These are phyloP conservation scores for Aspergillus steynii DNA, from an alignment of 495 filamentous ascomycete species.

Conservation along the genomic window DNA sequence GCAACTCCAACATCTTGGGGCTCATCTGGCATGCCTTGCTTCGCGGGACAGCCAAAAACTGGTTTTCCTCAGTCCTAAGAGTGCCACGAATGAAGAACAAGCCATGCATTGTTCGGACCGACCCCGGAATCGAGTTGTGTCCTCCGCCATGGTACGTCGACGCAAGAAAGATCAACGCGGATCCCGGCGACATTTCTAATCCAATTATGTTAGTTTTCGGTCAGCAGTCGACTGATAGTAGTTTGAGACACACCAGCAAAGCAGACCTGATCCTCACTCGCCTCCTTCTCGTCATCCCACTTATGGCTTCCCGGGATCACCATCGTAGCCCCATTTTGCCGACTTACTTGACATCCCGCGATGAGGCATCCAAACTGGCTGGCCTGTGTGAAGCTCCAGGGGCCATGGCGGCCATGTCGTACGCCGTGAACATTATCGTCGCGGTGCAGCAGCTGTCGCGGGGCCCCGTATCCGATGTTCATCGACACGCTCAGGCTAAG, in stretches of 20 bases:
- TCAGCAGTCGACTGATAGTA: not conserved
- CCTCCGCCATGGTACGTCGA: constrained; percentile 33
- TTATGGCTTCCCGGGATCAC: constrained; percentile 20
- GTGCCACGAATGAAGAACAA: constrained; percentile 33
- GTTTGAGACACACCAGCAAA: constrained; percentile 16
- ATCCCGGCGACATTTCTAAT: constrained; percentile 29
- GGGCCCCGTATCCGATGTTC: constrained; percentile 26
- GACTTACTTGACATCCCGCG: constrained; percentile 15
- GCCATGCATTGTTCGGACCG: constrained; percentile 26
- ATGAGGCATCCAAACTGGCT: constrained; percentile 21
- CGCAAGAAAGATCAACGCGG: constrained; percentile 33
- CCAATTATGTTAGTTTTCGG: not conserved
- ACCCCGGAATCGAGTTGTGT: constrained; percentile 27
- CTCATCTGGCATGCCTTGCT: constrained; percentile 32
- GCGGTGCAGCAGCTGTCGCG: constrained; percentile 30
- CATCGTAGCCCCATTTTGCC: constrained; percentile 20
- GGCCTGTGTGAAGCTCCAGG: constrained; percentile 12
- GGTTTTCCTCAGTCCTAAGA: constrained; percentile 38
- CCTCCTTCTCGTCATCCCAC: constrained; percentile 16
- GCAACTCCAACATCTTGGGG: constrained; percentile 19
- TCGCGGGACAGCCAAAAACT: constrained; percentile 35
- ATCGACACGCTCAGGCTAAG: constrained; percentile 26
- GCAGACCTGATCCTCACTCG: constrained; percentile 19
- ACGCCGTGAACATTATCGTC: constrained; percentile 29
- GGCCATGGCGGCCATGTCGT: constrained; percentile 6